These are phyloP conservation scores for Mycena venus DNA, from an alignment of 768 basidiomycete genomes.

Conservation along the genomic window DNA sequence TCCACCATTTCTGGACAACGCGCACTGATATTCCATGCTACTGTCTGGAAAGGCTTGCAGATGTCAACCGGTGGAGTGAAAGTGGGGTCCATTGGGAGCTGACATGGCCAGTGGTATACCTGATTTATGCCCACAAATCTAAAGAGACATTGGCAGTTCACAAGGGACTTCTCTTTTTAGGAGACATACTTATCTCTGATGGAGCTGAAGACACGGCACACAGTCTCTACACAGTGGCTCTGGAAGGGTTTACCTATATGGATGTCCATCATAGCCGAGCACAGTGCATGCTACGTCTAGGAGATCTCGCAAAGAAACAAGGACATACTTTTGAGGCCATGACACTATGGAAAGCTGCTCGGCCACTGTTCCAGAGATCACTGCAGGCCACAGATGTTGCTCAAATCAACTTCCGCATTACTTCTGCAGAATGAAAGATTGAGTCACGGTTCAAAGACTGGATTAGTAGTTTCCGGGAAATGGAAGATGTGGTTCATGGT, in stretches of 20 bases:
- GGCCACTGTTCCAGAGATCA: too few relatives aligned
- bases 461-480: too few relatives aligned
- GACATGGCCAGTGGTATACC: background rate
- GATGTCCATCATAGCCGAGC: conserved; percentile 3
- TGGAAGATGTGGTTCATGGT: too few relatives aligned
- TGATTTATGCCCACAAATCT: background rate
- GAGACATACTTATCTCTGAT: background rate
- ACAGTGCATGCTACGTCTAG: background rate
- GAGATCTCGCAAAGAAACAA: background rate
- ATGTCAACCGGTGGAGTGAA: background rate
- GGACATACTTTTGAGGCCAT: background rate
- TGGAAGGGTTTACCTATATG: conserved; percentile 9
- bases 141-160: background rate
- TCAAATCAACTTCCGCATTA: too few relatives aligned
- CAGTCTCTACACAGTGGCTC: background rate
- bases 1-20: background rate
- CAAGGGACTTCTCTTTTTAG: background rate
- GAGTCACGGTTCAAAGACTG: too few relatives aligned
- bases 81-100: background rate
- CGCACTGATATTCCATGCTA: background rate
- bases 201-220: background rate
- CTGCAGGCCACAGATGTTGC: too few relatives aligned
- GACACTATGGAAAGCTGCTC: too few relatives aligned
- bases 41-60: background rate
- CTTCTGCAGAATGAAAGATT: too few relatives aligned